Percentiles rank a stretch among this genome's conserved stretches.
Conservation (phyloP, 306 rosid genomes). For the Trichosanthes truncata region DNA sequence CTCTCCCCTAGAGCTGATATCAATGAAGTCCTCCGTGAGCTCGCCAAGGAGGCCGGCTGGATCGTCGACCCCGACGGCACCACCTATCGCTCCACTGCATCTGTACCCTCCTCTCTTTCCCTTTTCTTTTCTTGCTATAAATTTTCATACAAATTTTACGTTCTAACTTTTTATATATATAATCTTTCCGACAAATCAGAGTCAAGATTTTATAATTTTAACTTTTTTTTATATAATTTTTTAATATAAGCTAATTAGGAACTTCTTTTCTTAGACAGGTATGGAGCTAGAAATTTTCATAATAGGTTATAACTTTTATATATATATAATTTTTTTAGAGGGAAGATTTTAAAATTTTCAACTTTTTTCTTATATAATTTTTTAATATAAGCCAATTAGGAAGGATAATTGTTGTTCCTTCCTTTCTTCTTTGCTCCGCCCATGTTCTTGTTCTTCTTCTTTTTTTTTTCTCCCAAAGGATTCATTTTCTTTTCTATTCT, state of each 20-base stretch:
- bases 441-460: too few relatives aligned
- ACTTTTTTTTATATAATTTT: too few relatives aligned
- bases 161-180: neutral
- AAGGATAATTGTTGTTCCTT: too few relatives aligned
- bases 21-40: conserved; percentile 42
- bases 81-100: conserved; percentile 26
- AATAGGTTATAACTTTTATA: too few relatives aligned
- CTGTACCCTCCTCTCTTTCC: neutral
- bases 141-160: neutral
- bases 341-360: neutral
- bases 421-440: neutral
- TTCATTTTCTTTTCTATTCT: neutral
- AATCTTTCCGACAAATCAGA: too few relatives aligned
- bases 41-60: conserved; percentile 47
- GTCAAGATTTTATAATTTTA: too few relatives aligned
- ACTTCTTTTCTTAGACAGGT: too few relatives aligned
- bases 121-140: neutral
- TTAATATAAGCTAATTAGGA: too few relatives aligned
- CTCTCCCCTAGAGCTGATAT: conserved; percentile 40
- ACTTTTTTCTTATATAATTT: neutral
- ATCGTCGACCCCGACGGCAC: conserved; percentile 34
- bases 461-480: neutral
- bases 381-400: neutral
- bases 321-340: too few relatives aligned
- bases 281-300: too few relatives aligned